Percentiles rank a stretch among this genome's conserved stretches.
Evolutionary conservation across 208 protist genomes (phyloP).

Genomic region (Trypanosoma cruzi): DNA sequence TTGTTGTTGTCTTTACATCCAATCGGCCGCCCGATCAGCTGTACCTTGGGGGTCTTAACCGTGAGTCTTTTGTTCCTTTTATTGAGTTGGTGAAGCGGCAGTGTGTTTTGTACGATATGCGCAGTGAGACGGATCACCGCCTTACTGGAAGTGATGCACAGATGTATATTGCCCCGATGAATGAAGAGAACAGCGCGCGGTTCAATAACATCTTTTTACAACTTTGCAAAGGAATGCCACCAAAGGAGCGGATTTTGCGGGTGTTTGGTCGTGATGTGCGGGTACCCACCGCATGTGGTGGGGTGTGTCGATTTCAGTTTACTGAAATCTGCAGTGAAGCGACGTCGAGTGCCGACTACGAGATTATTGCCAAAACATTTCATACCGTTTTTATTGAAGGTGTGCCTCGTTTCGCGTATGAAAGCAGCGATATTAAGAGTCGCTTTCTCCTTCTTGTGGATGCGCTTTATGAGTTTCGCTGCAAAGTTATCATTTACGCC

Average conservation of each 20-base stretch:
- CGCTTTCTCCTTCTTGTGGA: constrained; percentile 91
- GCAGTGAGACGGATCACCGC: constrained; percentile 93
- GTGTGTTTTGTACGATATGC: constrained; percentile 89
- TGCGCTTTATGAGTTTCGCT: constrained; percentile 84
- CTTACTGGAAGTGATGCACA: constrained; percentile 69
- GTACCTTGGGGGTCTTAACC: constrained; percentile 94
- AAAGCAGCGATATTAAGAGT: constrained; percentile 80
- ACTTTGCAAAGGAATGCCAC: constrained; percentile 84
- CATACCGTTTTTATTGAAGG: constrained; percentile 90
- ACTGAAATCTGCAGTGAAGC: constrained; percentile 69
- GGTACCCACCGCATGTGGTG: constrained; percentile 60
- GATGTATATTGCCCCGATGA: constrained; percentile 73
- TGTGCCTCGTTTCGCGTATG: constrained; percentile 76
- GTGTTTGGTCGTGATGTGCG: constrained; percentile 86
- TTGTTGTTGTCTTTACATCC: constrained; percentile 94
- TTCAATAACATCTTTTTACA: constrained; percentile 82
- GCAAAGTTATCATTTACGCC: constrained; percentile 80
- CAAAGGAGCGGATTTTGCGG: constrained; percentile 39
- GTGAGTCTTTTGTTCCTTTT: constrained; percentile 95
- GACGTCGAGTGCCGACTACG: constrained; percentile 84
- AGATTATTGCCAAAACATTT: constrained; percentile 84
- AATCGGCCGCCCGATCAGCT: constrained; percentile 88
- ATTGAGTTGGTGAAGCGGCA: constrained; percentile 92
- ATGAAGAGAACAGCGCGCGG: constrained; percentile 51
- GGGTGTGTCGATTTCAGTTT: constrained; percentile 87